phyloP scores from a whole-genome alignment of 148 eudicot species.

The Rhododendron ovatum region DNA sequence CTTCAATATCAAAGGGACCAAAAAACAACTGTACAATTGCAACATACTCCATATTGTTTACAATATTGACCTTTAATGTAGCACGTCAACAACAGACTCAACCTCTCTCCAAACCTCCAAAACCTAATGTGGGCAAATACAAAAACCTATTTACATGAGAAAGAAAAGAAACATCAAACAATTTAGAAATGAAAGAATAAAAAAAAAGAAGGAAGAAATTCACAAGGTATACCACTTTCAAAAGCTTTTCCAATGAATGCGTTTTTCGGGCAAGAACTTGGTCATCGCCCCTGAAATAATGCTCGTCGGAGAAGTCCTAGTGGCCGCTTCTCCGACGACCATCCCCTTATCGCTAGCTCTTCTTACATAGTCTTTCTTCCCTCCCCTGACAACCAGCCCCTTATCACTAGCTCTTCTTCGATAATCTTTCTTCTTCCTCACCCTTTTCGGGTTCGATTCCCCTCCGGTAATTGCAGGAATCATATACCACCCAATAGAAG shows the following conservation, averaged over 20 bases:
- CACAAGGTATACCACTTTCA: neutral
- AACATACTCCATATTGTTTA: neutral
- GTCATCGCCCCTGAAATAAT: neutral
- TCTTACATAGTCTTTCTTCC: neutral
- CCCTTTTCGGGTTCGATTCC: neutral
- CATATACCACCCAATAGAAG: constrained; percentile 43
- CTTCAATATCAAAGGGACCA: neutral
- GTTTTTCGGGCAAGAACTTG: neutral
- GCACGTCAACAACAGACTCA: neutral
- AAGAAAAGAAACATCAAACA: neutral
- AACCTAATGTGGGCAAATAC: neutral
- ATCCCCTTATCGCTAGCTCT: neutral
- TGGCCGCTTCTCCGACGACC: neutral
- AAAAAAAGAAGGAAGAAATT: neutral
- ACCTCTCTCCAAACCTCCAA: neutral
- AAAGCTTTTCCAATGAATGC: neutral
- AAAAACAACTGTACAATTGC: neutral
- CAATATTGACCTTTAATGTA: neutral
- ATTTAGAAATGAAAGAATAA: neutral
- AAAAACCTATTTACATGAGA: neutral
- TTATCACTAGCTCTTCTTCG: neutral
- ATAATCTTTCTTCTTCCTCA: neutral
- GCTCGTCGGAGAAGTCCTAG: neutral
- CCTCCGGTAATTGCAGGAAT: constrained; percentile 23
- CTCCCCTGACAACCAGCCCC: neutral